Base-by-base conservation (phyloP, 1,284 basidiomycete genomes). In the Malassezia brasiliensis region DNA sequence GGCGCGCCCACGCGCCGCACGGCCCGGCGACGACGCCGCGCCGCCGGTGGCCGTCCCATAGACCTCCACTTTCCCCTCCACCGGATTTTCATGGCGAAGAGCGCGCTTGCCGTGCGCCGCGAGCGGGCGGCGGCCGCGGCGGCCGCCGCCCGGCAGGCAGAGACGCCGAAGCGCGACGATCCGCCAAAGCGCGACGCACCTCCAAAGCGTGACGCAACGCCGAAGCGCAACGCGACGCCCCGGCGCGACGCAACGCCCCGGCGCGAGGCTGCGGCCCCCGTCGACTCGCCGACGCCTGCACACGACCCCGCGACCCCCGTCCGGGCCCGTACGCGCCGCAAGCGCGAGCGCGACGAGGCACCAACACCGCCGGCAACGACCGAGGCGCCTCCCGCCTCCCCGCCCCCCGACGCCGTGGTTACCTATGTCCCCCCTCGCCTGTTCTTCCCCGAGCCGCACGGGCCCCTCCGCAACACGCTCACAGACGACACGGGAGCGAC, bases 41-140 rank as follows among this genome's bases (percentile, higher is more conserved):
- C 19, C 45, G 25, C 32, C 31, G 9, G 45, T 47, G 19, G 31
- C n/a, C 15, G 45, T 34, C 10, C 30, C 45, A 34, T 47, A 32
- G 45, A 17, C 22, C 44, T 46, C 34, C 46, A 47, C 32, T 37
- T 48, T 38, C 17, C 4, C 12, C 46, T 47, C 34, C 46, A 36
- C 46, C 10, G 12, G 36, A 20, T 30, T 35, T 10, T 28, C 37
- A 38, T 44, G 36, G 48, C 38, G 5, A 35, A 37, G 19, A 56
- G 55, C 42, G 55, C 55, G 44, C 40, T 57, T 5, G 55, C 50
- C n/a, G 50, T 57, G 36, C 55, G 55, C 5, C 55, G 55, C 22
- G 50, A 28, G 34, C 50, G 50, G 12, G 49, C 50, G 3, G 49
- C 42, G 12, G 52, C 52, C 10, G 52, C 52, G 12, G 45, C 44